A percentile compares a stretch with the other conserved stretches of the same genome.
Evolutionary conservation across 495 filamentous ascomycete genomes (phyloP).

Genomic region (Hyphodiscus hymeniophilus): DNA sequence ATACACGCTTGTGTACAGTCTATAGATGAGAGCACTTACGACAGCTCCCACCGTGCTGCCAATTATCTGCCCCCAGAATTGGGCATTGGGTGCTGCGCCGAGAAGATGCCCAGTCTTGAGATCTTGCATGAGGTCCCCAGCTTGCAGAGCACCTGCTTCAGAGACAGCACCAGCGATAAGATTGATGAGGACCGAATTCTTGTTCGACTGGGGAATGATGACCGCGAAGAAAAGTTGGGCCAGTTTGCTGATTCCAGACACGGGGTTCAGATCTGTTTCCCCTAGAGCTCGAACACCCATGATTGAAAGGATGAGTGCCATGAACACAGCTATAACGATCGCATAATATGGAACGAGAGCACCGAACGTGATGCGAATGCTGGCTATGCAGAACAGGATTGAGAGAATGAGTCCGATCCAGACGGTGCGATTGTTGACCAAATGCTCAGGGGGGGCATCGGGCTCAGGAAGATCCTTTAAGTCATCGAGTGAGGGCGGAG

Average conservation of each 20-base stretch:
- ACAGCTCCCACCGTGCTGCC: conserved; percentile 84
- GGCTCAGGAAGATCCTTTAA: conserved; percentile 31
- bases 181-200: conserved; percentile 83
- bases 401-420: conserved; percentile 66
- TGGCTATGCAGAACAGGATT: conserved; percentile 66
- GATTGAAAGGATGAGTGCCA: conserved; percentile 82
- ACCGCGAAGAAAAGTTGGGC: conserved; percentile 93
- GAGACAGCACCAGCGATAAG: conserved; percentile 88
- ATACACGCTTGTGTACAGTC: conserved; percentile 85
- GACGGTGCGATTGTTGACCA: conserved; percentile 66
- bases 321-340: conserved; percentile 73
- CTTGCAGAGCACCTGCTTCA: conserved; percentile 84
- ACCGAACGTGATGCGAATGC: conserved; percentile 75
- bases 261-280: conserved; percentile 95
- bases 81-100: conserved; percentile 83
- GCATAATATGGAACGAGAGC: conserved; percentile 55
- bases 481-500: conserved; percentile 2
- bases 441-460: conserved; percentile 78
- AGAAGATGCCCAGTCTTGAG: conserved; percentile 94
- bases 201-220: conserved; percentile 67
- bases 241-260: conserved; percentile 92
- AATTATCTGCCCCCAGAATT: conserved; percentile 95
- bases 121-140: conserved; percentile 97
- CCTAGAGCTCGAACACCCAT: conserved; percentile 95
- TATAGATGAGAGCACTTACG: conserved; percentile 80